Evolutionary conservation across 345 rosid genomes (phyloP).

Genomic region (Populus ilicifolia): DNA sequence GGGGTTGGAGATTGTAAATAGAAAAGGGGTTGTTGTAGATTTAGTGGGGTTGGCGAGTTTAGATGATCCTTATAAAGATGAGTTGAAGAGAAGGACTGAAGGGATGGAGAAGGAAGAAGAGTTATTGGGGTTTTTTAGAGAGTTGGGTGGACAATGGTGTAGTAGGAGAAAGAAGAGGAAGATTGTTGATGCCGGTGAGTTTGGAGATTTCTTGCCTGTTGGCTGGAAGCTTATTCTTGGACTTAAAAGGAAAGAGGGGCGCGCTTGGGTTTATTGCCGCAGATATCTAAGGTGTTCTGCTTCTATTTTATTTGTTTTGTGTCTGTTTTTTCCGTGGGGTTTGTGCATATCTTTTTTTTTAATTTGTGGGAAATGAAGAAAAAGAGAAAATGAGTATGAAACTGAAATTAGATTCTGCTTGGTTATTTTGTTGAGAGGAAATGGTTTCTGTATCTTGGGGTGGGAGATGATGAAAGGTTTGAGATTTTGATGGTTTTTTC

Average conservation of each 20-base stretch:
- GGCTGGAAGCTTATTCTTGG: constrained; percentile 79
- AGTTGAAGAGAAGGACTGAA: constrained; percentile 52
- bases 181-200: constrained; percentile 60
- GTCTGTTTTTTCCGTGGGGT: neutral
- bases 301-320: neutral
- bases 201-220: constrained; percentile 53
- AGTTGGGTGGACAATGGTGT: constrained; percentile 69
- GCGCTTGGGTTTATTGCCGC: constrained; percentile 62
- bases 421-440: no score
- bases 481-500: neutral
- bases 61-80: constrained; percentile 57
- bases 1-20: constrained; percentile 42
- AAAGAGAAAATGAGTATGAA: no score
- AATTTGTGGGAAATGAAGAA: neutral
- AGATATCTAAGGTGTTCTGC: constrained; percentile 54
- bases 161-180: constrained; percentile 79
- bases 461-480: neutral
- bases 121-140: constrained; percentile 52
- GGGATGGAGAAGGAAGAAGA: constrained; percentile 55
- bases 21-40: constrained; percentile 48
- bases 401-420: no score
- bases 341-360: neutral
- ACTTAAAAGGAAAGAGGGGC: constrained; percentile 65
- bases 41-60: constrained; percentile 31
- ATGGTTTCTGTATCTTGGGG: neutral